Base-by-base conservation (phyloP, 805 yeast genomes). In the Zygotorulaspora chibaensis region DNA sequence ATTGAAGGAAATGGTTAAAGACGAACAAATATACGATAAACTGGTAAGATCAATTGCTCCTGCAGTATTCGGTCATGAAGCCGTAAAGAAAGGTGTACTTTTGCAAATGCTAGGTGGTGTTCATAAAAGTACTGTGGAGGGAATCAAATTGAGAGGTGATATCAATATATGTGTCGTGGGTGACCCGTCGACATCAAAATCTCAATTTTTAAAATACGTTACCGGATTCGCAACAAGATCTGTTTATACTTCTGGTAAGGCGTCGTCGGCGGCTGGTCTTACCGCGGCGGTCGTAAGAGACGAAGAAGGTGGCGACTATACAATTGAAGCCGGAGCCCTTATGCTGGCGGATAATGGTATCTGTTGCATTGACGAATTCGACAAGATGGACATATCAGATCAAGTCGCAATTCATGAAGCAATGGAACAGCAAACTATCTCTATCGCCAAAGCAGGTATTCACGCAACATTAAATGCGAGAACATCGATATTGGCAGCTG, bases 331-430 rank as follows among this genome's bases (percentile, higher is more conserved):
- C 2, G 99, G 99, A 64, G 99, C 99, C 2, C 73, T 93, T 47
- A 93, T 93, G 97, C 74, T 93, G 53, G 98, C 99, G 1, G 99
- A 93, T 69, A 93, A 91, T 62, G 99, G 99, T 51, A 87, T 93
- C 50, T 93, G 99, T 76, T 95, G 96, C 58, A 93, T 93, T 66
- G 99, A 93, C 66, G 99, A 93, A 71, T 93, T 93, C 58, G 99
- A 93, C 65, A 93, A 93, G 72, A 93, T 93, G 99, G 97, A 91
- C 66, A 67, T 90, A 35, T 69, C 82, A 1, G 98, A 93, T 68
- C 98, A 93, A 69, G 98, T 93, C 45, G 98, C 98, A 2, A 91
- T 93, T 71, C 99, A 93, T 70, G 99, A 93, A 71, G 99, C 98
- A 18, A 93, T 93, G 99, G 99, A 93, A 75, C 99, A 93, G 70